phyloP scores from a whole-genome alignment of 306 rosid species.

The Sicyos edulis region DNA sequence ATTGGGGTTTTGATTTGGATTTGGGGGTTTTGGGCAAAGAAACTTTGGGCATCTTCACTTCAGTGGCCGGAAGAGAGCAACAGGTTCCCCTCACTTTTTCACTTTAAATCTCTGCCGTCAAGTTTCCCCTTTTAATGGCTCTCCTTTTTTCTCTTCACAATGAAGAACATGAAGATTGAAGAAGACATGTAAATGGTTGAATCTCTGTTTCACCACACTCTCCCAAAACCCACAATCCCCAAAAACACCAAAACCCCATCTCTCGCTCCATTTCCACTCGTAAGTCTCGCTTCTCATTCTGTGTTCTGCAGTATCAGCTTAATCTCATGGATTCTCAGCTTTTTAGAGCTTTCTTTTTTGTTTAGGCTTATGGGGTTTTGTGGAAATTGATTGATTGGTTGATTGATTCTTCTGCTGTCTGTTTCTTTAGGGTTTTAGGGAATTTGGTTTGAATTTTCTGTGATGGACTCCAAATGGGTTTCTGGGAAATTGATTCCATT shows the following conservation, averaged over 20 bases:
- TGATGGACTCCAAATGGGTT: slow-evolving; percentile 26
- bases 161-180: neutral
- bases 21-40: no score
- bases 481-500: neutral
- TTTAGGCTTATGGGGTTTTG: slow-evolving; percentile 23
- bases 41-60: no score
- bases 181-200: neutral
- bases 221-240: neutral
- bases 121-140: neutral
- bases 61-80: neutral
- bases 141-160: neutral
- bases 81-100: neutral
- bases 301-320: neutral
- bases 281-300: slow-evolving; percentile 25
- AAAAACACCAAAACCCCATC: no score
- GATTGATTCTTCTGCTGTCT: slow-evolving; percentile 18
- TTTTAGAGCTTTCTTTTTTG: neutral
- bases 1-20: no score
- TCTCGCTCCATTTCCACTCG: slow-evolving; percentile 18
- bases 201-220: slow-evolving; percentile 9
- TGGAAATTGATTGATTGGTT: neutral
- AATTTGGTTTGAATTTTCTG: slow-evolving; percentile 20
- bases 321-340: neutral
- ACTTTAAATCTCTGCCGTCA: slow-evolving; percentile 11
- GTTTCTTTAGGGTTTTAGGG: slow-evolving; percentile 25